Evolutionary conservation across 2,329 filamentous ascomycete genomes (phyloP), one percentile per base, ranked within the genome.

Genomic region (Fusarium xyrophilum): DNA sequence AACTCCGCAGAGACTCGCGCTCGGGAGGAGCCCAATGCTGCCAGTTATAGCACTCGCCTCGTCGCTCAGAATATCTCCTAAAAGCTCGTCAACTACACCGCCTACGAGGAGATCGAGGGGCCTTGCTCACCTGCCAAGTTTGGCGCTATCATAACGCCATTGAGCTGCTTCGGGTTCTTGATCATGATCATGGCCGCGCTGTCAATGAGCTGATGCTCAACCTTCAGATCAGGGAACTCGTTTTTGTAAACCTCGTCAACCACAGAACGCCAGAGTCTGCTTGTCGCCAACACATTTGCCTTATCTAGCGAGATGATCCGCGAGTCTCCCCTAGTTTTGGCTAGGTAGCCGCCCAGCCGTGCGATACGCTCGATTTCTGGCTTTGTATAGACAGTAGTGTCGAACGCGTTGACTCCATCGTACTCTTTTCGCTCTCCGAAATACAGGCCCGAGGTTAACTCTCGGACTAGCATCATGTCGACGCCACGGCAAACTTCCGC

Each of bases 151-250:
- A 98, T 88, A 36, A 98, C 89, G 56, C 95, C 96, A 78, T 97
- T 98, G 55, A 98, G 85, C 25, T 89, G 88, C 14, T 90, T 85
- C 13, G 95, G 95, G 81, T 94, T 95, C 89, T 97, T 97, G 76
- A 98, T 88, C 91, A 98, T 93, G 73, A 97, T 84, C 94, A 98
- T 97, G 70, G 95, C 95, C n/a, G 95, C 95, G 59, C 89, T 93
- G 82, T 98, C 95, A 77, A 98, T 97, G 52, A 98, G 86, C 79
- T 98, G 95, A 79, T 97, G 95, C 70, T 89, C 88, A 44, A 96
- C 82, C 82, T 92, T 88, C 46, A 98, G 82, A 78, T 95, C 88
- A 5, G 96, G 94, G 82, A 96, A 98, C 84, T 98, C 96, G 70
- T 89, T 90, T 71, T 85, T 86, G 85, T 97, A 96, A 61, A 94